phyloP scores from a whole-genome alignment of 805 yeast genomes.

The Kuraishia cidri region DNA sequence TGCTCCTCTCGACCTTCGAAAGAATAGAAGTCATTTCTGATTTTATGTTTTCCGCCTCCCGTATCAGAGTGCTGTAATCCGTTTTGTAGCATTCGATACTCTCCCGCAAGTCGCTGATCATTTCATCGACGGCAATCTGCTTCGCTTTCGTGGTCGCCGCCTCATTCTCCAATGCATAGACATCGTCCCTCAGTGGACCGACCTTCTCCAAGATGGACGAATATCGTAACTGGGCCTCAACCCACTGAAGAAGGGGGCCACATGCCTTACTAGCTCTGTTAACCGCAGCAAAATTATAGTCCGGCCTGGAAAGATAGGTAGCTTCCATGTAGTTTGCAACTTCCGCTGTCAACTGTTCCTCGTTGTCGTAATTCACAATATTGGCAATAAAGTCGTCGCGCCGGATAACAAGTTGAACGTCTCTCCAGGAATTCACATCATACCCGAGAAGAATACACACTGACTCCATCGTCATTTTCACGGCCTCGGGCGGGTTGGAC shows the following conservation, averaged over 20 bases:
- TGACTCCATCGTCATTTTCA: conserved; percentile 78
- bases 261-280: conserved; percentile 91
- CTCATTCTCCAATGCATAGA: conserved; percentile 45
- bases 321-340: conserved; percentile 48
- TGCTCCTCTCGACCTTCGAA: conserved; percentile 52
- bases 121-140: conserved; percentile 66
- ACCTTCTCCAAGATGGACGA: conserved; percentile 60
- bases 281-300: conserved; percentile 64
- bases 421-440: conserved; percentile 62
- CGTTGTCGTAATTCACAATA: conserved; percentile 69
- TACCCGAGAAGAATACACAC: conserved; percentile 81
- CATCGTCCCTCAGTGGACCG: conserved; percentile 68
- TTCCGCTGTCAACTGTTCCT: conserved; percentile 41
- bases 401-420: conserved; percentile 72
- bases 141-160: conserved; percentile 59
- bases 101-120: conserved; percentile 66
- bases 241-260: conserved; percentile 89
- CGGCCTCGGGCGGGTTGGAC: conserved; percentile 85
- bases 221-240: conserved; percentile 78
- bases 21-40: conserved; percentile 59
- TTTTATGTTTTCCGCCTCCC: conserved; percentile 73
- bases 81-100: conserved; percentile 62
- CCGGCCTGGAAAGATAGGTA: conserved; percentile 51
- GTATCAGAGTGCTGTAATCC: conserved; percentile 62
- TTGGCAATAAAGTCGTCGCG: conserved; percentile 81